Base-by-base conservation (phyloP, 768 basidiomycete species). In the Piloderma croceum region DNA sequence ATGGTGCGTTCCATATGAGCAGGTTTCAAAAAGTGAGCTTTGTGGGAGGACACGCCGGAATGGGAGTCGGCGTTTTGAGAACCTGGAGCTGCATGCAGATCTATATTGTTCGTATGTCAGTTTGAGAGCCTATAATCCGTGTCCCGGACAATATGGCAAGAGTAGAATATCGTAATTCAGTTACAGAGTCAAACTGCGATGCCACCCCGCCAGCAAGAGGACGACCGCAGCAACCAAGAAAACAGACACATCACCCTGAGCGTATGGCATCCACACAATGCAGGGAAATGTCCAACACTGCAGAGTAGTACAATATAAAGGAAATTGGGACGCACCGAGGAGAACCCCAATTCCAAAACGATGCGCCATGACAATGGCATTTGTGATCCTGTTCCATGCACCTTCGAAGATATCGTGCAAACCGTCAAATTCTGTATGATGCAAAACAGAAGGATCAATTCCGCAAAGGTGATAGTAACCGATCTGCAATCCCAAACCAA, bases 61-160 rank as follows among this genome's bases (percentile, higher is more conserved):
- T 87, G 83, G 1, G 79, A 56, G 54, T 83, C 81, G 20, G 63
- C 57, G 49, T 86, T 88, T 50, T 87, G 85, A 52, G 82, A 84
- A 7, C 84, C 84, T 1, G 83, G 80, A 1, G 80, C 83, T 15
- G 82, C 76, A 46, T 86, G 84, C 3, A 87, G 68, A 58, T 86
- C 84, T 83, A 65, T 52, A 34, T 29, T 38, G 47, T 4, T 27
- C 27, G 33, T 47, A 23, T 58, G 50, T 45, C 17, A 49, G 21
- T n/a, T n/a, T n/a, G n/a, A n/a, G n/a, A n/a, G n/a, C n/a, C n/a
- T n/a, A n/a, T n/a, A n/a, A n/a, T n/a, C n/a, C n/a, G n/a, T n/a
- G n/a, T n/a, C n/a, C n/a, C n/a, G n/a, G n/a, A n/a, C n/a, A n/a
- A n/a, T n/a, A n/a, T 39, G 67, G 31, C 24, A 7, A 20, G 31